Base-by-base conservation (phyloP, 176 grass and related monocot species). In the Oryza rufipogon region DNA sequence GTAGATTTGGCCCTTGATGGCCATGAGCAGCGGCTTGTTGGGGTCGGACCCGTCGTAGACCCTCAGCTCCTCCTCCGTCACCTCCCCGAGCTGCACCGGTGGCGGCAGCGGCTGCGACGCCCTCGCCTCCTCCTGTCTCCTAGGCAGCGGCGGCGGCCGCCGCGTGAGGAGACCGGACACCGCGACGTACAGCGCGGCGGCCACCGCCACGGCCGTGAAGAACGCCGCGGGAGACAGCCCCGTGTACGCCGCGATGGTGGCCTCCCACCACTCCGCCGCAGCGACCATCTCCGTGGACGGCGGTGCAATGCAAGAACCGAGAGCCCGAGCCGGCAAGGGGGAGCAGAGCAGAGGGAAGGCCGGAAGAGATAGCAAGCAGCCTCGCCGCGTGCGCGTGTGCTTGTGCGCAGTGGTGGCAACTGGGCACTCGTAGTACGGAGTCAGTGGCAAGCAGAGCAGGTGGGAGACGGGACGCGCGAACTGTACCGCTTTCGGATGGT, bases 1-100 rank as follows among this genome's bases (percentile, higher is more conserved):
- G 73, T 90, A 93, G 83, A 93, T 90, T 84, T 90, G 85, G 17
- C 91, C 85, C 71, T 90, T 91, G 70, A 93, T 93, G 46, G 91
- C 88, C 78, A 93, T 93, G 72, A 91, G 86, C 63, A 93, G 88
- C 66, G 88, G 91, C 75, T 83, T 91, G 48, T 83, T 72, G 63
- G 81, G 63, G 63, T 93, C 91, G 9, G 91, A 93, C 6, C 91
- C 88, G 12, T 93, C 91, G 63, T 86, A 93, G 6, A 51, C 73
- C 26, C 56, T 69, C 22, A 93, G 87, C 68, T 93, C 87, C 68
- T 93, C 82, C 81, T 83, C 85, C 49, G 88, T 91, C 75, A 90
- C 73, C 88, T 86, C 91, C 25, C 91, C 91, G 68, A 93, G 20
- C 78, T 88, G 85, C 75, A 88, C 81, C 10, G 88, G 81, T 7